phyloP scores from a whole-genome alignment of 257 asterid genomes.

The Fraxinus americana region DNA sequence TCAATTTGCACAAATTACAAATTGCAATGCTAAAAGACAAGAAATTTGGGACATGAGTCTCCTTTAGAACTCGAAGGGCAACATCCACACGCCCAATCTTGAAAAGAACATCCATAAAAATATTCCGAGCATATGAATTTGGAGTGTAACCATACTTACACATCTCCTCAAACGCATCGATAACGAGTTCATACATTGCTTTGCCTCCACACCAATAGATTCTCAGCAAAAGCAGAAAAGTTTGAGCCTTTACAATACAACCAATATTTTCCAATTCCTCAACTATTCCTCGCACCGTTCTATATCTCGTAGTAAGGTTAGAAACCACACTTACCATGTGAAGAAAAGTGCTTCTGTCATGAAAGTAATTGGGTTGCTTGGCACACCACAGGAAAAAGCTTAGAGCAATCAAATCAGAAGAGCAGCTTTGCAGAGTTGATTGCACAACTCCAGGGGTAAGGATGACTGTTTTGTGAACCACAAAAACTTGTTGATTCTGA shows the following conservation, averaged over 20 bases:
- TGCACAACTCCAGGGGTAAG: constrained; percentile 56
- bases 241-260: constrained; percentile 55
- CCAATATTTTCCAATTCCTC: constrained; percentile 51
- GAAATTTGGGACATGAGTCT: constrained; percentile 60
- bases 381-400: constrained; percentile 74
- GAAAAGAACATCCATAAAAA: constrained; percentile 63
- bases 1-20: constrained; percentile 67
- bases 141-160: constrained; percentile 53
- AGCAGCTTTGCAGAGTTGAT: constrained; percentile 47
- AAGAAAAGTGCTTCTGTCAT: constrained; percentile 50
- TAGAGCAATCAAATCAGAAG: constrained; percentile 65
- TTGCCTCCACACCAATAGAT: constrained; percentile 61
- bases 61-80: constrained; percentile 57
- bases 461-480: constrained; percentile 18
- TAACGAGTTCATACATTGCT: constrained; percentile 56
- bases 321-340: constrained; percentile 64
- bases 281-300: constrained; percentile 50
- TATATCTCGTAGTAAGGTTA: constrained; percentile 44
- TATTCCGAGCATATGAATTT: constrained; percentile 58
- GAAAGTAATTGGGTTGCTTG: constrained; percentile 65
- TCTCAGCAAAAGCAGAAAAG: constrained; percentile 69
- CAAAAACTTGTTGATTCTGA: constrained; percentile 21
- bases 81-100: constrained; percentile 46
- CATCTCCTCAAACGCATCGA: constrained; percentile 60
- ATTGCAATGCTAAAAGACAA: constrained; percentile 64